These are phyloP conservation scores for Nitzschia palea DNA, from an alignment of 108 stramenopile genomes.

Conservation along the genomic window DNA sequence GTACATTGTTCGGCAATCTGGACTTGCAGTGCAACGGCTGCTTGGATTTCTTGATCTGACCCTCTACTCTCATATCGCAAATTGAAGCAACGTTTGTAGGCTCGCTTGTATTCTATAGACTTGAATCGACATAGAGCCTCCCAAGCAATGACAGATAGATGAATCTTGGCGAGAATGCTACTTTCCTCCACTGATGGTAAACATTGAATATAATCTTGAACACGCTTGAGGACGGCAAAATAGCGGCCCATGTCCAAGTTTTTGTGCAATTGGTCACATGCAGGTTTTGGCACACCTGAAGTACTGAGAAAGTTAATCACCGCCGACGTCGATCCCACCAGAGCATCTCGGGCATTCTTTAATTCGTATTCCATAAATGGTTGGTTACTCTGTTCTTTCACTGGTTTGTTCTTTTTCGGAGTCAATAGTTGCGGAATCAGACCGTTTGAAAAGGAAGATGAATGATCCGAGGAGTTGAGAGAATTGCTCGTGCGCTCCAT, in stretches of 20 bases:
- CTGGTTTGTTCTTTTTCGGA: too few relatives aligned
- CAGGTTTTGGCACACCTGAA: slow-evolving; percentile 32
- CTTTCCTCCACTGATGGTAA: slow-evolving; percentile 8
- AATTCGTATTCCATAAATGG: slow-evolving; percentile 20
- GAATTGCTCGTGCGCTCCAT: neutral
- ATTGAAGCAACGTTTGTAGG: slow-evolving; percentile 18
- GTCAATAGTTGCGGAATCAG: too few relatives aligned
- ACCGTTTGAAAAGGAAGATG: neutral
- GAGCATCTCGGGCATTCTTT: slow-evolving; percentile 30
- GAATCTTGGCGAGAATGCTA: slow-evolving; percentile 18
- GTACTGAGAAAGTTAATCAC: slow-evolving; percentile 27
- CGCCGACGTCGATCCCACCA: slow-evolving; percentile 28
- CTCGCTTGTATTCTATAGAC: slow-evolving; percentile 31
- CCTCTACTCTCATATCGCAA: slow-evolving; percentile 13
- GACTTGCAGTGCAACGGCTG: slow-evolving; percentile 24
- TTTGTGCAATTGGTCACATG: slow-evolving; percentile 19
- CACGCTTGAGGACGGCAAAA: slow-evolving; percentile 30
- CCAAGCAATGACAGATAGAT: slow-evolving; percentile 29
- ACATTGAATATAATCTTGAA: slow-evolving; percentile 30
- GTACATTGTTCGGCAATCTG: slow-evolving; percentile 31
- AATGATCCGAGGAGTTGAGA: neutral
- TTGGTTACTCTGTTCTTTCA: too few relatives aligned
- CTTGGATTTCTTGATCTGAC: slow-evolving; percentile 7
- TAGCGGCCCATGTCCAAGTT: slow-evolving; percentile 35
- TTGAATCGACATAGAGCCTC: slow-evolving; percentile 32